phyloP scores from a whole-genome alignment of 257 asterid species.

The Schizonepeta tenuifolia region DNA sequence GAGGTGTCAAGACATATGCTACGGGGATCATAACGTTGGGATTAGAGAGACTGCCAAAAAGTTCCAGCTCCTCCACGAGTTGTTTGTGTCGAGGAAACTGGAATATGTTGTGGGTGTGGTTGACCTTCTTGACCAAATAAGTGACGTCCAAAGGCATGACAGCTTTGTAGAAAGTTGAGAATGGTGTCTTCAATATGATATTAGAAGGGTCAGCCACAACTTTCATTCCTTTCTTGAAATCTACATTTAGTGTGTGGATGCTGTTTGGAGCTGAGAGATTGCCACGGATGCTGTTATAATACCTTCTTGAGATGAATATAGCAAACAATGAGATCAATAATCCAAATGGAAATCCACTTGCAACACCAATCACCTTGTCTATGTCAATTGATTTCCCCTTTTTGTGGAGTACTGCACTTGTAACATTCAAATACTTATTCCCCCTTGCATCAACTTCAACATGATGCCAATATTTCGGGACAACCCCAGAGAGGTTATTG shows the following conservation, averaged over 20 bases:
- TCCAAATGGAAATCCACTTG: conserved; percentile 51
- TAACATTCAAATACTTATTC: no score
- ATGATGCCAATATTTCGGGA: no score
- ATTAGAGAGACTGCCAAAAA: conserved; percentile 60
- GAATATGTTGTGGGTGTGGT: conserved; percentile 36
- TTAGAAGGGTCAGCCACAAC: conserved; percentile 52
- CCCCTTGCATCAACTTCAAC: no score
- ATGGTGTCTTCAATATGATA: conserved; percentile 57
- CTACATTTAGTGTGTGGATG: conserved; percentile 70
- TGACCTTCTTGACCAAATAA: conserved; percentile 78
- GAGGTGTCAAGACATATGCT: conserved; percentile 68
- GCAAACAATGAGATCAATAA: conserved; percentile 41
- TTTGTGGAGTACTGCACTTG: no score
- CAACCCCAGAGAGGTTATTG: conserved; percentile 61
- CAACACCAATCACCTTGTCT: conserved; percentile 43
- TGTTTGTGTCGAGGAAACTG: background rate
- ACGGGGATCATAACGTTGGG: conserved; percentile 81
- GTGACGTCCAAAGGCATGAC: conserved; percentile 68
- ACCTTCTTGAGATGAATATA: conserved; percentile 54
- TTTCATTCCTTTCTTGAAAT: conserved; percentile 65
- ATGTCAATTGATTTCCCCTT: no score
- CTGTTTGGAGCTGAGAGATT: conserved; percentile 57
- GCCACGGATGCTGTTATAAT: conserved; percentile 51
- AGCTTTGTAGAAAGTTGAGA: conserved; percentile 80
- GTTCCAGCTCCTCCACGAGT: conserved; percentile 64